Percentiles rank a stretch among this genome's conserved stretches.
Conservation (phyloP, 768 basidiomycete genomes). For the Sarcodon sp. region DNA sequence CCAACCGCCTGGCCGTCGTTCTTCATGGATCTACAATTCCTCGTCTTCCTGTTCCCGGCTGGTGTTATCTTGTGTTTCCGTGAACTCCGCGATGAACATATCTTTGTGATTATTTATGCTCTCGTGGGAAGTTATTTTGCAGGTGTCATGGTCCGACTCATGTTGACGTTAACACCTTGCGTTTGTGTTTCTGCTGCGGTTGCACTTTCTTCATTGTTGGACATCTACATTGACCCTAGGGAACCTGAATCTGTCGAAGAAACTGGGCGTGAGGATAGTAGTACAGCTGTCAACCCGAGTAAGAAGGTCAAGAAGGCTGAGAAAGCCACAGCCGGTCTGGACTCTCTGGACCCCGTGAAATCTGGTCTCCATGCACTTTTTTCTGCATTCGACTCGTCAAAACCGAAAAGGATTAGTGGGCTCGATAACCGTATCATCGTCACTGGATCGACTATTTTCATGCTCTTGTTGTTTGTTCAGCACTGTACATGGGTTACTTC, state of each 20-base stretch:
- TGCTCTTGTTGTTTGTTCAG: constrained; percentile 84
- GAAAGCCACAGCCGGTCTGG: constrained; percentile 27
- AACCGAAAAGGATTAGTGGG: constrained; percentile 58
- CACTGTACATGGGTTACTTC: constrained; percentile 98
- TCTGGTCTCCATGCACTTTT: constrained; percentile 11
- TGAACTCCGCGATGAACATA: constrained; percentile 88
- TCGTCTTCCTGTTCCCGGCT: constrained; percentile 96
- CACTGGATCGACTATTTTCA: constrained; percentile 56
- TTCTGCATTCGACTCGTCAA: constrained; percentile 14
- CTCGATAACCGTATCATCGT: constrained; percentile 74
- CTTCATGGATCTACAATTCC: constrained; percentile 98
- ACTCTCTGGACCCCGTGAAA: constrained; percentile 25
- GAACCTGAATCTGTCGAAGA: constrained; percentile 39
- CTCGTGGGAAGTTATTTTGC: constrained; percentile 96
- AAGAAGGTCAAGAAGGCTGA: constrained; percentile 47
- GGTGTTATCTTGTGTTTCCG: constrained; percentile 93
- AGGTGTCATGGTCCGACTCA: constrained; percentile 98
- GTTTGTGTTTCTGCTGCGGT: constrained; percentile 92
- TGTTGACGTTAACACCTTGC: constrained; percentile 94
- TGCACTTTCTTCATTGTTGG: constrained; percentile 76
- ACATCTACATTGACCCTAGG: constrained; percentile 79
- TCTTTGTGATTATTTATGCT: constrained; percentile 98
- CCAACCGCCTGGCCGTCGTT: constrained; percentile 99
- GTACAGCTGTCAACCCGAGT: constrained; percentile 20
- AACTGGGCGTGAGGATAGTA: constrained; percentile 11